Percentiles rank a stretch among this genome's conserved stretches.
Evolutionary conservation across 2,329 filamentous ascomycete species (phyloP).

Genomic region (Aspergillus intermedius): DNA sequence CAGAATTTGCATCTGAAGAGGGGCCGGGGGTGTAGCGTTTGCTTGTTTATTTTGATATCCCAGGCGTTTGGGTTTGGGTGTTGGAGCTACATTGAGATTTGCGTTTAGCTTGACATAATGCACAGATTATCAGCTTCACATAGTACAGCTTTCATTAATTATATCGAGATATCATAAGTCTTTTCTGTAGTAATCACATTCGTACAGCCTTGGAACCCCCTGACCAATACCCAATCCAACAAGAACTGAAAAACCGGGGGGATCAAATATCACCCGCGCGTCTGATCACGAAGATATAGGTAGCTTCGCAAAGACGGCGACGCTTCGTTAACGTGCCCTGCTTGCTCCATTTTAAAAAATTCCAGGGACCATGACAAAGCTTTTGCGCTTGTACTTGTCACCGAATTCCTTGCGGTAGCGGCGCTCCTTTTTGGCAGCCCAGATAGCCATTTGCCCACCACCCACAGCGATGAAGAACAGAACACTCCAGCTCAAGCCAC

Average conservation of each 20-base stretch:
- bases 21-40: conserved; percentile 12
- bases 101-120: neutral
- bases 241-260: too few species aligned
- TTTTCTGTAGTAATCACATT: neutral
- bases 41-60: neutral
- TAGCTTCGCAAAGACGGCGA: too few species aligned
- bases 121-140: neutral
- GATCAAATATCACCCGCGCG: too few species aligned
- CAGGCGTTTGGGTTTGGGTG: too few species aligned
- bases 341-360: conserved; percentile 50
- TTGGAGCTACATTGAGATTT: too few species aligned
- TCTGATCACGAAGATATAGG: too few species aligned
- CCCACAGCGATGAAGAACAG: conserved; percentile 69
- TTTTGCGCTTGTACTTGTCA: conserved; percentile 93
- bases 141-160: neutral
- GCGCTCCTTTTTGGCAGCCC: conserved; percentile 88
- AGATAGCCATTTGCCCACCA: conserved; percentile 70
- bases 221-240: neutral
- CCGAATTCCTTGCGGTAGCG: conserved; percentile 86
- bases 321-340: neutral
- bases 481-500: conserved; percentile 66
- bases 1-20: conserved; percentile 8
- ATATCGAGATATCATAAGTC: neutral
- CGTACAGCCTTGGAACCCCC: neutral
- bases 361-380: conserved; percentile 72